These are phyloP conservation scores for Nakataea oryzae DNA, from an alignment of 2,329 filamentous ascomycete species.

Conservation along the genomic window DNA sequence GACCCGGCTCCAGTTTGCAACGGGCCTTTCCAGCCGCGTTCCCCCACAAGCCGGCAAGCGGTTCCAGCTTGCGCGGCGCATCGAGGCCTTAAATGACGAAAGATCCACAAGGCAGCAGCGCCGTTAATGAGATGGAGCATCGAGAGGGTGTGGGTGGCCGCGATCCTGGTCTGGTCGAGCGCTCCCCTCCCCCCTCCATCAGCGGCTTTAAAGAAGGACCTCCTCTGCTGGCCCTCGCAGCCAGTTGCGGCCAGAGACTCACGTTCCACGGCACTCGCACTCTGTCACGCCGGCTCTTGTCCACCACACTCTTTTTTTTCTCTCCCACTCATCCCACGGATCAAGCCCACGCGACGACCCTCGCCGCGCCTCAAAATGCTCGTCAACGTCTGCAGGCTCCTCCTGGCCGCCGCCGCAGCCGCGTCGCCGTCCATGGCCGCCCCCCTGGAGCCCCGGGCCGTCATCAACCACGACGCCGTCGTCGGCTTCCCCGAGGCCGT, in stretches of 20 bases:
- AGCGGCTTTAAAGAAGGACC: not conserved
- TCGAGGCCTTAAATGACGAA: not conserved
- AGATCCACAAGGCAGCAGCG: not conserved
- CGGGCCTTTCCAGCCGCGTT: no score
- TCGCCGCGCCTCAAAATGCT: not conserved
- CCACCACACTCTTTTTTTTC: no score
- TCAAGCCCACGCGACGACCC: not conserved
- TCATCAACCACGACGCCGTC: conserved; percentile 22
- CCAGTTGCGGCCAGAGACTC: no score
- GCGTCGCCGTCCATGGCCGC: not conserved
- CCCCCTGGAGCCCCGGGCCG: conserved; percentile 12
- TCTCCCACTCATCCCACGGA: no score
- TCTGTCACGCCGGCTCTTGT: no score
- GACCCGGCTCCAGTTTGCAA: no score
- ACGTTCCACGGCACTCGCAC: no score
- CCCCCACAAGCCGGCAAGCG: not conserved
- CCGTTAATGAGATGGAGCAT: not conserved
- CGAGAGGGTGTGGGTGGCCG: not conserved
- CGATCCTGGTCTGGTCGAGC: no score
- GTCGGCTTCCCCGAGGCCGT: conserved; percentile 44
- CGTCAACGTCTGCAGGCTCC: not conserved
- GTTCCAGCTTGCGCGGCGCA: not conserved
- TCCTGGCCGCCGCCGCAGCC: not conserved
- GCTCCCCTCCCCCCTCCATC: no score
- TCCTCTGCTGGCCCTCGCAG: not conserved